Evolutionary conservation across 1,139 yeast species (phyloP).

Genomic region (Yamadazyma spencermartinsiae): DNA sequence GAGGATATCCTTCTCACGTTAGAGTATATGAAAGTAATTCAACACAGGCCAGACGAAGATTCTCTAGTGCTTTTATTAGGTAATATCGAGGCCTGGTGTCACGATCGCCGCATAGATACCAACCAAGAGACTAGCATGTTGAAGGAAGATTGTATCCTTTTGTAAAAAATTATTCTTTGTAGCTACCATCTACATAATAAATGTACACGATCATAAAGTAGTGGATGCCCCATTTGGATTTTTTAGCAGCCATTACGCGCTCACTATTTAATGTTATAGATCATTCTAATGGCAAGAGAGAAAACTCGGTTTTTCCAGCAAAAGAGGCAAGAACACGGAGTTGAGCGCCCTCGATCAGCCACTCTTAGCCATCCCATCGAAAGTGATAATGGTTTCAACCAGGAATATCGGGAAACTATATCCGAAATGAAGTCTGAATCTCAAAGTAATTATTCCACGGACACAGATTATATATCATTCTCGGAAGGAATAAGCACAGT

Average conservation of each 20-base stretch:
- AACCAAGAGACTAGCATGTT: constrained; percentile 25
- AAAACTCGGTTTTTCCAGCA: no score
- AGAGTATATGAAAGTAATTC: constrained; percentile 57
- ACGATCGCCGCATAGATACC: constrained; percentile 24
- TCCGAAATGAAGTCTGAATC: no score
- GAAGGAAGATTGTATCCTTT: constrained; percentile 28
- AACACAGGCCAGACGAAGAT: constrained; percentile 14
- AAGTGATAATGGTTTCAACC: no score
- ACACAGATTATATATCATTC: constrained; percentile 1
- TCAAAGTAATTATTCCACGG: neutral
- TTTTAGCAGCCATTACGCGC: no score
- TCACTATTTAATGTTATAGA: no score
- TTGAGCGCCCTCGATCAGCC: no score
- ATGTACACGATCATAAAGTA: neutral
- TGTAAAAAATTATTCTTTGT: constrained; percentile 9
- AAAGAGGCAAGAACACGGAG: no score
- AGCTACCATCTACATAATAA: neutral
- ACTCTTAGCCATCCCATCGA: no score
- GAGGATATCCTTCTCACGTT: constrained; percentile 70
- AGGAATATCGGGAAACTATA: no score
- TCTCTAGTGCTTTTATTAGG: constrained; percentile 20
- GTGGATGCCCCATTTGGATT: no score
- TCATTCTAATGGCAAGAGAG: no score
- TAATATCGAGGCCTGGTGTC: constrained; percentile 33
- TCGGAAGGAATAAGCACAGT: constrained; percentile 8